These are phyloP conservation scores for Microcos paniculata DNA, from an alignment of 345 rosid species.

Conservation along the genomic window DNA sequence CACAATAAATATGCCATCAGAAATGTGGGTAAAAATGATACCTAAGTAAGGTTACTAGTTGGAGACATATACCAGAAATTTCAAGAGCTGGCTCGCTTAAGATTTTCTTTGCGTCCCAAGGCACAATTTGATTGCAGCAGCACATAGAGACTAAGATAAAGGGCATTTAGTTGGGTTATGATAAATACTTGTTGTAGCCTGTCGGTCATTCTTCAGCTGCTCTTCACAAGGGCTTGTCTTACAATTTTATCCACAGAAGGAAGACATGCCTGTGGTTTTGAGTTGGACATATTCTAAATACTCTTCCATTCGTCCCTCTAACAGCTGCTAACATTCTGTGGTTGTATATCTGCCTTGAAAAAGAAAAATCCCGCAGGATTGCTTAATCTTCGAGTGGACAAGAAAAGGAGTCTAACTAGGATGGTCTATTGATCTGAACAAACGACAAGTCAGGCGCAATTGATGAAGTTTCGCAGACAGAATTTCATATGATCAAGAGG, in stretches of 20 bases:
- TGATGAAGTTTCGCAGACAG: background rate
- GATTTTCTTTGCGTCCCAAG: background rate
- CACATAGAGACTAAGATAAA: background rate
- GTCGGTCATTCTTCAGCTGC: constrained; percentile 1
- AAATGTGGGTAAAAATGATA: background rate
- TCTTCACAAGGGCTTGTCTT: constrained; percentile 16
- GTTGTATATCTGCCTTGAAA: background rate
- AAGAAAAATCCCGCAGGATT: background rate
- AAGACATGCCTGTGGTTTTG: background rate
- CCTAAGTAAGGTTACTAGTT: background rate
- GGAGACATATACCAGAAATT: background rate
- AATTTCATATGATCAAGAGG: background rate
- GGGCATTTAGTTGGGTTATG: background rate
- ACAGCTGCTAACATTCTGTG: background rate
- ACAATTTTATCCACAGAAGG: background rate
- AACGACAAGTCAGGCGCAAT: background rate
- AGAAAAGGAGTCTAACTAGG: background rate
- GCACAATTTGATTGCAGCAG: background rate
- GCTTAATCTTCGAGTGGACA: background rate
- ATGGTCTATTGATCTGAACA: background rate
- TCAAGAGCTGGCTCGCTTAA: background rate
- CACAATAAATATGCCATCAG: background rate
- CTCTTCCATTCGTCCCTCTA: background rate
- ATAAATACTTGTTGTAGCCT: background rate
- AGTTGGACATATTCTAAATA: background rate